phyloP scores from a whole-genome alignment of 1,284 basidiomycete species.

The Ceratorhiza oryzae-sativae region DNA sequence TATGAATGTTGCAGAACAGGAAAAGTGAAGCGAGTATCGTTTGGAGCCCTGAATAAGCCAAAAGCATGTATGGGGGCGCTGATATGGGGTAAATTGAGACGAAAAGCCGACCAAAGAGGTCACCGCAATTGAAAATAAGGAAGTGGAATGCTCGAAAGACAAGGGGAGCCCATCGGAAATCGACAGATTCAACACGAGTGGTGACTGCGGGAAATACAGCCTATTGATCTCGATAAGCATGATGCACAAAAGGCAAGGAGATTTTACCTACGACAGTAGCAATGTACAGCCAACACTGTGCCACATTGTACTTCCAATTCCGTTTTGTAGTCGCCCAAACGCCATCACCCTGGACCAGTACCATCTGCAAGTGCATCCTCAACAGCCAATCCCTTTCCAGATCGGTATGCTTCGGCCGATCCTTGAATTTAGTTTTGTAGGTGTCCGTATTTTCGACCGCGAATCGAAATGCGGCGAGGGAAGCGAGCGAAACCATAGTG shows the following conservation, averaged over 20 bases:
- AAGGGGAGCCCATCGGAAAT: background rate
- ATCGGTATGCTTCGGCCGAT: background rate
- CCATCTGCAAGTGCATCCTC: background rate
- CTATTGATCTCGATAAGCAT: background rate
- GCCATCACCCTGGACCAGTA: background rate
- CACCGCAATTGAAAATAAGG: background rate
- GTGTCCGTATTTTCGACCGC: background rate
- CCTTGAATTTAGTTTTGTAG: background rate
- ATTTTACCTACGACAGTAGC: background rate
- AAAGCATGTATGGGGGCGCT: background rate
- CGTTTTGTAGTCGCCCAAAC: constrained; percentile 4
- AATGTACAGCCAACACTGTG: constrained; percentile 2
- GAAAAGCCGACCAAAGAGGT: background rate
- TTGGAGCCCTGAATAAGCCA: background rate
- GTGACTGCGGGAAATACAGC: constrained; percentile 6
- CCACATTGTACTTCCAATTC: constrained; percentile 4
- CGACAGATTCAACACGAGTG: background rate
- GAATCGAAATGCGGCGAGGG: background rate
- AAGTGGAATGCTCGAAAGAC: background rate
- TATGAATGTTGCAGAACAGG: background rate
- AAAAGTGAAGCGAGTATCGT: background rate
- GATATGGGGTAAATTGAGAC: background rate
- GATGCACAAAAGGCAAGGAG: background rate
- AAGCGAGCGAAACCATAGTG: background rate
- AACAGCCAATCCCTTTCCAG: background rate